A percentile compares a stretch with the other conserved stretches of the same genome.
phyloP scores from a whole-genome alignment of 176 grass and related monocot species.

The Oryza rufipogon region DNA sequence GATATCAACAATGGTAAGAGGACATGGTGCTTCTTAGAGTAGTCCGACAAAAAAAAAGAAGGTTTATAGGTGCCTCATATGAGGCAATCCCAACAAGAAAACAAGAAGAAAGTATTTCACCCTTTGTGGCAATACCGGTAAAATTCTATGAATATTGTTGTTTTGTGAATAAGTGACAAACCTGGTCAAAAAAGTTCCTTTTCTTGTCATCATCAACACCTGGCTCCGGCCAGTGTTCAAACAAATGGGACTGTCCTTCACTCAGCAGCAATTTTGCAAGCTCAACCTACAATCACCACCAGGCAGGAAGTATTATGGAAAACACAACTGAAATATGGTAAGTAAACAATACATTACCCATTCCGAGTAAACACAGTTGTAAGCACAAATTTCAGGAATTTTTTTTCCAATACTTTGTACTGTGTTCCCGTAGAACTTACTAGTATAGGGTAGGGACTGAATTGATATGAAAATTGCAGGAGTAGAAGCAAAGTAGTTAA shows the following conservation, averaged over 20 bases:
- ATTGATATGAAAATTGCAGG: not conserved
- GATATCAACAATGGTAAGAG: not conserved
- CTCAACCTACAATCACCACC: conserved; percentile 47
- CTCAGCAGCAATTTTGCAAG: conserved; percentile 74
- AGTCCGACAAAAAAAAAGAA: not conserved
- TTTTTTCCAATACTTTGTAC: too few relatives aligned
- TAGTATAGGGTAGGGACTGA: not conserved
- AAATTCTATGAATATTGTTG: not conserved
- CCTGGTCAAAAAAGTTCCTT: conserved; percentile 84
- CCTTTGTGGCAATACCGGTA: not conserved
- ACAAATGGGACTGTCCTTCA: conserved; percentile 72
- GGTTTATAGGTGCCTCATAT: too few relatives aligned
- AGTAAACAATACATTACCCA: not conserved
- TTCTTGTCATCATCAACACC: conserved; percentile 70
- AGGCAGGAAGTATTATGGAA: conserved; percentile 16
- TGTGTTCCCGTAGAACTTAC: too few relatives aligned
- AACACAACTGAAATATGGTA: not conserved
- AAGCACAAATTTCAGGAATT: too few relatives aligned
- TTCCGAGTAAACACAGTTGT: too few relatives aligned
- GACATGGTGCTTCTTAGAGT: not conserved
- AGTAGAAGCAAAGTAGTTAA: not conserved
- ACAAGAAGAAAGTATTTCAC: not conserved
- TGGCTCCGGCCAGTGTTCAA: conserved; percentile 77
- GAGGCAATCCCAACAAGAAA: not conserved
- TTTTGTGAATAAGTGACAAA: conserved; percentile 33